Evolutionary conservation across 2,329 filamentous ascomycete species (phyloP), one percentile per base, ranked within the genome.

Genomic region (Stachybotrys echinatus): DNA sequence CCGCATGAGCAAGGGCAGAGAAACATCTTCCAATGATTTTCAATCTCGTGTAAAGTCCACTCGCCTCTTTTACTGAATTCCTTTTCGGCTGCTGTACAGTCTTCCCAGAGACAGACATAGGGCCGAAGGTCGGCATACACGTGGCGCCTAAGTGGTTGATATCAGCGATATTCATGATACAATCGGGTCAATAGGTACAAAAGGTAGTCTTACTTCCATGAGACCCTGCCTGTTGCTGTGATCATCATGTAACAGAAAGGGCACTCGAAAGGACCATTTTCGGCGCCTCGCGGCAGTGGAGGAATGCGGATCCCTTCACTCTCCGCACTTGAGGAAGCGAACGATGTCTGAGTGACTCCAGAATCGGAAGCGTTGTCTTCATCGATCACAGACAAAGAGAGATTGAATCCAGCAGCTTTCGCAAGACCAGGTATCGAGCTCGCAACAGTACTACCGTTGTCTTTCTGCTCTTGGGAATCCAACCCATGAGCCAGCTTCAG

Each of bases 201-300:
- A 34, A 4, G 2, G 4, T n/a, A 12, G 3, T 48, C 61, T 52
- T 48, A 68, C 52, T 60, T 63, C 70, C 70, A 73, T 0, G 62
- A 53, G 2, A 20, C n/a, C 12, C 45, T 54, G 8, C 52, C 54
- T 4, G 34, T 55, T 1, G 65, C 54, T 1, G 52, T 63, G 4
- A 72, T 60, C 5, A 71, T 60, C 39, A 61, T 61, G 23, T 61
- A 71, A 46, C 71, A 74, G 8, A 70, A 71, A 0, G 67, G 70
- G 34, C 71, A 74, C 50, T 71, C 62, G 38, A 73, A 72, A 0
- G 61, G 58, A 1, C 61, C 60, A 10, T 58, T 43, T 0, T 45
- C 23, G 0, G 62, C 55, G 1, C 55, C 55, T 27, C 54, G 51
- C 0, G 66, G 64, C 3, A 55, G 47, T 3, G 47, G 61, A 18